Base-by-base conservation (phyloP, 1,139 yeast species). In the Hansenula lynferdii region DNA sequence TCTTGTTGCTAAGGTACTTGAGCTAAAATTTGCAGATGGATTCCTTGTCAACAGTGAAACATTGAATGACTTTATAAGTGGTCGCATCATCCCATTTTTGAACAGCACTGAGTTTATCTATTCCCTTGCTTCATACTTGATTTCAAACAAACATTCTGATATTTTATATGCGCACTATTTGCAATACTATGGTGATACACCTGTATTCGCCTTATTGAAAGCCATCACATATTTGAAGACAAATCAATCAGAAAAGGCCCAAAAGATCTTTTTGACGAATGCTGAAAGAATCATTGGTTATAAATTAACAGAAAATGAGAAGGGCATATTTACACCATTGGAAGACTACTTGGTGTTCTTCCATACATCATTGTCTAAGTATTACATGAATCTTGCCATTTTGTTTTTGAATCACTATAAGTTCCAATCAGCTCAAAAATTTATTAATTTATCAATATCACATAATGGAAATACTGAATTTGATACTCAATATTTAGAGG, bases 391-490 rank as follows among this genome's bases (percentile, higher is more conserved):
- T 22, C 34, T 51, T 18, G 43, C 60, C 1, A 43, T 48, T 19
- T 29, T 51, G 32, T 56, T 55, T 35, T 31, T 45, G 18, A 50
- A 54, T 29, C 38, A 45, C 17, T 29, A 38, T 5, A 34, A 44
- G 9, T 53, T 52, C 18, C 44, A 45, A 21, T 43, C 47, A 17
- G 59, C 57, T 2, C 48, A 49, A 23, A 39, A 39, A 34, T 50
- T 54, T 21, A 46, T 47, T 27, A 47, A 60, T 50, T 31, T 49
- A 62, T 30, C 65, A 57, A 48, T 51, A 31, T 25, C 55, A 57
- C 47, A 54, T 62, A 42, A 48, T 27, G 38, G 37, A 15, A 39
- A 43, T 12, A 41, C 41, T 34, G 53, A 49, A 14, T 47, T 44
- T 31, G 52, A 47, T 34, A 41, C 47, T 32, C 48, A 49, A 32